Percentiles rank a stretch among this genome's conserved stretches.
Conservation (phyloP, 2,329 filamentous ascomycete genomes). For the Fonsecaea monophora region DNA sequence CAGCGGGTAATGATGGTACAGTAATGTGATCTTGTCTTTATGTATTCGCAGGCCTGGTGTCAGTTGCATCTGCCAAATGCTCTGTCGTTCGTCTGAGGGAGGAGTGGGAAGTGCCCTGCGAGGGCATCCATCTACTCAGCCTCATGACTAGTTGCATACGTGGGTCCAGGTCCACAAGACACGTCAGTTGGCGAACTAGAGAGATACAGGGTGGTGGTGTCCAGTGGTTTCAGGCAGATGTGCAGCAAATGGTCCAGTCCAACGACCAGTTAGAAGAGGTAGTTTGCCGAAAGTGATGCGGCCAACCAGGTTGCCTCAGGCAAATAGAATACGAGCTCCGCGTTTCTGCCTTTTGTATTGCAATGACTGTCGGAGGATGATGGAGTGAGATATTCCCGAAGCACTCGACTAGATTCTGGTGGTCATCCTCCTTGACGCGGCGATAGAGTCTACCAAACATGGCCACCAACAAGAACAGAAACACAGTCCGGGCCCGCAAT, state of each 20-base stretch:
- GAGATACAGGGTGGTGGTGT: neutral
- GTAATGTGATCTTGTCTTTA: neutral
- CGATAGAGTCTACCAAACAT: neutral
- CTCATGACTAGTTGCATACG: conserved; percentile 9
- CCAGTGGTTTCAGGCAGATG: neutral
- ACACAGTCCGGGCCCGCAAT: conserved; percentile 1
- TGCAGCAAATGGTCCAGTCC: neutral
- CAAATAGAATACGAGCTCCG: conserved; percentile 1
- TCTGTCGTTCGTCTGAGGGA: neutral
- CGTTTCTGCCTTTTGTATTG: neutral
- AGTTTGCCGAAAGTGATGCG: neutral
- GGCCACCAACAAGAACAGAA: conserved; percentile 5
- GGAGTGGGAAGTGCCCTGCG: neutral
- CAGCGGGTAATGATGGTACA: neutral
- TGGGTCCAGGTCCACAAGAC: neutral
- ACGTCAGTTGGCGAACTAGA: neutral
- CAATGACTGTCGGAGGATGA: neutral
- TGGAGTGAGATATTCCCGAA: neutral
- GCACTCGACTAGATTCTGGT: neutral
- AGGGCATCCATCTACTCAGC: neutral
- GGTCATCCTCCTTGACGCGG: neutral
- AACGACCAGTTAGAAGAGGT: neutral
- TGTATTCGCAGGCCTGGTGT: neutral
- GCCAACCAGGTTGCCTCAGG: neutral
- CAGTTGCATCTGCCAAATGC: neutral